Percentiles rank a stretch among this genome's conserved stretches.
These are phyloP conservation scores for Aspergillus aculeatinus DNA, from an alignment of 2,329 filamentous ascomycete species.

Conservation along the genomic window DNA sequence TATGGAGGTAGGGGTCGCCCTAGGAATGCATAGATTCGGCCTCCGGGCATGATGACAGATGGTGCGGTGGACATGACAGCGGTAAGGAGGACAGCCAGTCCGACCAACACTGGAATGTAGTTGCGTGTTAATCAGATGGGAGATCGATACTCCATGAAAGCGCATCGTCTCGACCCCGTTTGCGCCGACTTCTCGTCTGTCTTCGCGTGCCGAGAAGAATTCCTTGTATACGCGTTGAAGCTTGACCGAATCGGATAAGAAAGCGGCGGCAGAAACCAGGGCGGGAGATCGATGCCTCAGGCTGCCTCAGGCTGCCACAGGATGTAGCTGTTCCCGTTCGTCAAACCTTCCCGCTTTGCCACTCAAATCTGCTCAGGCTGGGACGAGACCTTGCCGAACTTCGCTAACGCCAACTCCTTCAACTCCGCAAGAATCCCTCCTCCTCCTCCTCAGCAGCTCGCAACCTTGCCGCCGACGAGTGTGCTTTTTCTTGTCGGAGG, in stretches of 20 bases:
- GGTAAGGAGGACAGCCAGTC: slow-evolving; percentile 12
- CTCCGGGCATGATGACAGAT: slow-evolving; percentile 34
- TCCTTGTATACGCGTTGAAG: neutral
- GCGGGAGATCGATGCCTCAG: slow-evolving; percentile 22
- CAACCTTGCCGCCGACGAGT: slow-evolving; percentile 28
- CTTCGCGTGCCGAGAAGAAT: neutral
- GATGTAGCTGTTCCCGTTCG: slow-evolving; percentile 15
- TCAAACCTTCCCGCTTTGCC: slow-evolving; percentile 36
- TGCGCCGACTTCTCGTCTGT: slow-evolving; percentile 5
- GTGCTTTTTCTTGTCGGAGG: slow-evolving; percentile 32
- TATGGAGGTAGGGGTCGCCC: slow-evolving; percentile 14
- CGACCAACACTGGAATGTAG: neutral
- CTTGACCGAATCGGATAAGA: neutral
- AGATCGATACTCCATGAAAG: slow-evolving; percentile 18
- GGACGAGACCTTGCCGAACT: slow-evolving; percentile 29
- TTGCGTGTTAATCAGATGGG: neutral
- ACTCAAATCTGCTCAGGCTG: slow-evolving; percentile 37
- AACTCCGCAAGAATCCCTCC: slow-evolving; percentile 20
- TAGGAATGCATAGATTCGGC: slow-evolving; percentile 19
- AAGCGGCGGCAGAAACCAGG: slow-evolving; percentile 11
- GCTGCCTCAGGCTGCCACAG: slow-evolving; percentile 19
- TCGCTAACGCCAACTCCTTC: slow-evolving; percentile 25
- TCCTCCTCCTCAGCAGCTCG: slow-evolving; percentile 22
- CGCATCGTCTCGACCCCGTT: slow-evolving; percentile 23
- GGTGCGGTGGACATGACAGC: slow-evolving; percentile 26